phyloP scores from a whole-genome alignment of 2,329 filamentous ascomycete species.

The Trichophyton schoenleinii region DNA sequence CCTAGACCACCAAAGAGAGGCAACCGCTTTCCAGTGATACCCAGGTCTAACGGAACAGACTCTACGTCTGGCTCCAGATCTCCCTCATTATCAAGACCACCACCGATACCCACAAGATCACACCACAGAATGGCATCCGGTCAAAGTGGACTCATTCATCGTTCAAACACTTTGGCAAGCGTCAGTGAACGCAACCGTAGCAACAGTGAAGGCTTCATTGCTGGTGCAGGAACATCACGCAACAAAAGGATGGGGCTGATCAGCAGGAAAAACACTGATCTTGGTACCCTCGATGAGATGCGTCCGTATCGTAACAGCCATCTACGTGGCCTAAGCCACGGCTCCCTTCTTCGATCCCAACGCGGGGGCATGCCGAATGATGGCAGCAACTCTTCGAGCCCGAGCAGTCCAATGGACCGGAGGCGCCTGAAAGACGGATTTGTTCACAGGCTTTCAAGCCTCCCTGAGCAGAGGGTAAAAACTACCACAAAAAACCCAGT shows the following conservation, averaged over 20 bases:
- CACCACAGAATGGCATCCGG: slow-evolving; percentile 54
- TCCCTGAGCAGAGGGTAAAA: slow-evolving; percentile 43
- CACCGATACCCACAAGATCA: slow-evolving; percentile 67
- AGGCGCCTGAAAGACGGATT: slow-evolving; percentile 31
- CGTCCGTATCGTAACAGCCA: slow-evolving; percentile 41
- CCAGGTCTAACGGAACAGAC: slow-evolving; percentile 49
- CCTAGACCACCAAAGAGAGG: slow-evolving; percentile 54
- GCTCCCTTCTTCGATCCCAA: slow-evolving; percentile 37
- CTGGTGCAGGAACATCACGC: slow-evolving; percentile 33
- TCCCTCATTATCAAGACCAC: slow-evolving; percentile 52
- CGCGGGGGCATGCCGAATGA: slow-evolving; percentile 22
- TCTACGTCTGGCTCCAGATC: slow-evolving; percentile 52
- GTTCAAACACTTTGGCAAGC: slow-evolving; percentile 52
- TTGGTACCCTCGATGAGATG: slow-evolving; percentile 42
- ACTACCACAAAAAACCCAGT: slow-evolving; percentile 37
- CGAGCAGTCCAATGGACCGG: slow-evolving; percentile 33
- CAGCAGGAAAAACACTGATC: slow-evolving; percentile 43
- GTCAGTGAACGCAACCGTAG: slow-evolving; percentile 49
- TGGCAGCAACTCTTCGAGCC: slow-evolving; percentile 32
- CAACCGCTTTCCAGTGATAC: slow-evolving; percentile 47
- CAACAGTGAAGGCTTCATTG: slow-evolving; percentile 49
- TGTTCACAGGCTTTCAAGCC: slow-evolving; percentile 43
- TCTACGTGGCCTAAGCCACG: slow-evolving; percentile 46
- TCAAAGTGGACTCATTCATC: slow-evolving; percentile 22
- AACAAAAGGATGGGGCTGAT: slow-evolving; percentile 50